These are phyloP conservation scores for Aspergillus steynii DNA, from an alignment of 495 filamentous ascomycete genomes.

Conservation along the genomic window DNA sequence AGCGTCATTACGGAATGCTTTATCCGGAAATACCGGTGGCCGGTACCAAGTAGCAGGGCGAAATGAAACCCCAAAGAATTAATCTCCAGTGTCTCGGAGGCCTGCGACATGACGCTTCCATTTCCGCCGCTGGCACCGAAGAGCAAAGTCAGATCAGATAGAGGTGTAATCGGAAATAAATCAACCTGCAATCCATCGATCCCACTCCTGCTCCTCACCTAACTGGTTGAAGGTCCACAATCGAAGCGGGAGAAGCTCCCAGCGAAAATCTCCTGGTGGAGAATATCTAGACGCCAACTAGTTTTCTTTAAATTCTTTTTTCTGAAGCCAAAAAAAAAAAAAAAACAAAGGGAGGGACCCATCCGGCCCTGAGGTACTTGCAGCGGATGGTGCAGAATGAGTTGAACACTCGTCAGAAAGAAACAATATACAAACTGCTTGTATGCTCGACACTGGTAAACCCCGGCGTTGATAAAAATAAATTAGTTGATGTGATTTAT, in stretches of 20 bases:
- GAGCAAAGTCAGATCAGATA: constrained; percentile 22
- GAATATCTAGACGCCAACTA: constrained; percentile 13
- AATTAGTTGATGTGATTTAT: constrained; percentile 15
- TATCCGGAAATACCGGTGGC: constrained; percentile 6
- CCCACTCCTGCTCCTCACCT: constrained; percentile 35
- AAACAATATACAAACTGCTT: not conserved
- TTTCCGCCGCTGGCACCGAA: not conserved
- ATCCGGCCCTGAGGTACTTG: constrained; percentile 1
- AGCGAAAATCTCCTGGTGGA: constrained; percentile 31
- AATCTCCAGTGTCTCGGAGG: not conserved
- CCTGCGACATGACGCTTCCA: not conserved
- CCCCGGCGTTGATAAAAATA: not conserved
- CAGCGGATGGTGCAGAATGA: not conserved
- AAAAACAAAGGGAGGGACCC: constrained; percentile 7
- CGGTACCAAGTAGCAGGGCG: not conserved
- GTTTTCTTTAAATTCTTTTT: not conserved
- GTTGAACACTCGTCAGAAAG: constrained; percentile 1
- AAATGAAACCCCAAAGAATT: not conserved
- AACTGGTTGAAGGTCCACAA: constrained; percentile 45
- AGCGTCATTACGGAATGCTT: constrained; percentile 5
- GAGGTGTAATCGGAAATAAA: constrained; percentile 19
- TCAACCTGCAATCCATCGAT: constrained; percentile 25
- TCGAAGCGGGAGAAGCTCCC: constrained; percentile 51
- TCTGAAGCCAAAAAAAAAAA: constrained; percentile 2
- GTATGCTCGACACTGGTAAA: not conserved